Base-by-base conservation (phyloP, 2,329 filamentous ascomycete genomes). In the Graphilbum sp. region DNA sequence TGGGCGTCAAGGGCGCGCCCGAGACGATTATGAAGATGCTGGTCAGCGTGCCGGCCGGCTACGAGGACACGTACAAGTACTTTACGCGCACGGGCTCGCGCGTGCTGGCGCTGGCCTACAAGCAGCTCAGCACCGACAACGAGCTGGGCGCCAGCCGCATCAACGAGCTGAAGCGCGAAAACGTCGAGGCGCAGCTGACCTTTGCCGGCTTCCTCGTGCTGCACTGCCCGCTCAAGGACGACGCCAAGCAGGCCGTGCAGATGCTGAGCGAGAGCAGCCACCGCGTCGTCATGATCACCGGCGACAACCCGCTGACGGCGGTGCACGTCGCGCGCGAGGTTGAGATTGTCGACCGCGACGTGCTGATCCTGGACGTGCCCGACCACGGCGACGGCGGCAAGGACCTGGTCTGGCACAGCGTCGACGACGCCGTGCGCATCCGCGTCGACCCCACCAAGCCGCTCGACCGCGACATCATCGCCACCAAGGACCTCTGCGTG, bases 241-340 rank as follows among this genome's bases (percentile, higher is more conserved):
- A 98, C 56, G 90, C 90, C 34, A 82, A 92, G 60, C 79, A 90
- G 55, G 78, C 90, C 30, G 84, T 98, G 31, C 84, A 81, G 47
- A 95, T 96, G 85, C 71, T 98, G 49, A 98, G 95, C 54, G 90
- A 98, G 64, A 96, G 88, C 60, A 96, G 87, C 61, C 90, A 98
- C 58, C 84, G 90, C 49, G 86, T 94, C 34, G 82, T 98, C 49
- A 98, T 98, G 90, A 98, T 98, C 47, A 98, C 90, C 43, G 90
- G 90, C 54, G 90, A 98, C 58, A 98, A 98, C 56, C 88, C 90
- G 12, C 69, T 98, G 37, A 98, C 90, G 31, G 90, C 90, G 46
- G 84, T 94, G 11, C 88, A 98, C 54, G 90, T 98, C 40, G 90
- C 90, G 15, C 78, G 80, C 44, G 79, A 95, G 56, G 90, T 98